phyloP scores from a whole-genome alignment of 2,329 filamentous ascomycete species.

The Orbilia quercus region DNA sequence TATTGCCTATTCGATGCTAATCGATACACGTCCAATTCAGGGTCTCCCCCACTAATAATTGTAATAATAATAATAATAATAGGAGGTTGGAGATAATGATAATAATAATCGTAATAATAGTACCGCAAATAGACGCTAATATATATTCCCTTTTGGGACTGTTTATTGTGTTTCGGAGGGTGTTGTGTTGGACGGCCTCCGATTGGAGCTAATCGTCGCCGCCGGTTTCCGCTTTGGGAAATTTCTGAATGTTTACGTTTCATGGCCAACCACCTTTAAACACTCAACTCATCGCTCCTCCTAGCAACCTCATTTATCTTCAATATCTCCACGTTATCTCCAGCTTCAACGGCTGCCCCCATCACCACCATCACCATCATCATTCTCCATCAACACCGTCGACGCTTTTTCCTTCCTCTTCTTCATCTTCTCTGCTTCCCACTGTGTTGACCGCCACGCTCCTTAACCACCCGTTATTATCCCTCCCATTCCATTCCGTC shows the following conservation, averaged over 20 bases:
- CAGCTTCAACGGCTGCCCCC: conserved; percentile 24
- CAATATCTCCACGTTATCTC: conserved; percentile 30
- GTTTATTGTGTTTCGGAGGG: conserved; percentile 10
- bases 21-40: too few species aligned
- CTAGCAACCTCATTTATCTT: conserved; percentile 18
- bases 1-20: too few species aligned
- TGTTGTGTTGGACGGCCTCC: conserved; percentile 11
- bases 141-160: background rate
- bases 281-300: conserved; percentile 53
- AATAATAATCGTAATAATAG: background rate
- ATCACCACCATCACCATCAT: too few species aligned
- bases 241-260: conserved; percentile 57
- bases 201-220: conserved; percentile 34
- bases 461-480: too few species aligned
- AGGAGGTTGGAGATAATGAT: background rate
- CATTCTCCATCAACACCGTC: conserved; percentile 11
- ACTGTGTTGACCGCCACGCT: conserved; percentile 52
- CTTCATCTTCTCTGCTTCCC: too few species aligned
- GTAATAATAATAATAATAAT: background rate
- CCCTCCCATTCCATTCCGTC: background rate
- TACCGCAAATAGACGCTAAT: conserved; percentile 10
- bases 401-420: background rate
- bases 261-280: conserved; percentile 57
- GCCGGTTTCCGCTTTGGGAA: conserved; percentile 47
- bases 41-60: background rate